These are phyloP conservation scores for Trichoderma hamatum DNA, from an alignment of 2,329 filamentous ascomycete species.

Conservation along the genomic window DNA sequence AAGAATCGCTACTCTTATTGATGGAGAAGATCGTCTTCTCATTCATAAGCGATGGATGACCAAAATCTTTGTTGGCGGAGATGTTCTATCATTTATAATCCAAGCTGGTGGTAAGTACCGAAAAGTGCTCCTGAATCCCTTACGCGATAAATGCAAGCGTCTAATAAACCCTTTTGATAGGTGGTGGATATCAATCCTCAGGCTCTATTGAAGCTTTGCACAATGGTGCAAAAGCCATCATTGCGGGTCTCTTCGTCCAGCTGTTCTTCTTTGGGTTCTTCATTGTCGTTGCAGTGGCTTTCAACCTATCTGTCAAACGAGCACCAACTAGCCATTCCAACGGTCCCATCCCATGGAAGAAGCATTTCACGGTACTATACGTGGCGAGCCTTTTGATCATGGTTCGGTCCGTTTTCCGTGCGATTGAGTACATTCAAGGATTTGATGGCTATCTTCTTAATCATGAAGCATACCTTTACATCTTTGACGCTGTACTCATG, in stretches of 20 bases:
- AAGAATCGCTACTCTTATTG: background rate
- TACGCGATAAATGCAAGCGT: background rate
- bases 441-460: background rate
- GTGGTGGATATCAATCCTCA: background rate
- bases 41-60: background rate
- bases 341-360: background rate
- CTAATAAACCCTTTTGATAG: background rate
- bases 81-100: background rate
- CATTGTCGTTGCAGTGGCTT: background rate
- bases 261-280: background rate
- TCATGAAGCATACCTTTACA: background rate
- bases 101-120: background rate
- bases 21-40: background rate
- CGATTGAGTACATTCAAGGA: background rate
- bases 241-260: background rate
- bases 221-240: background rate
- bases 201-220: background rate
- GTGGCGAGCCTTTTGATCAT: background rate
- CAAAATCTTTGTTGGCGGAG: background rate
- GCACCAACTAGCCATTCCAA: background rate
- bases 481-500: background rate
- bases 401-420: background rate
- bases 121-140: background rate
- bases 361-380: background rate
- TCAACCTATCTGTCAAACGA: background rate